phyloP scores from a whole-genome alignment of 2,329 filamentous ascomycete species.

The Aspergillus phoenicis region DNA sequence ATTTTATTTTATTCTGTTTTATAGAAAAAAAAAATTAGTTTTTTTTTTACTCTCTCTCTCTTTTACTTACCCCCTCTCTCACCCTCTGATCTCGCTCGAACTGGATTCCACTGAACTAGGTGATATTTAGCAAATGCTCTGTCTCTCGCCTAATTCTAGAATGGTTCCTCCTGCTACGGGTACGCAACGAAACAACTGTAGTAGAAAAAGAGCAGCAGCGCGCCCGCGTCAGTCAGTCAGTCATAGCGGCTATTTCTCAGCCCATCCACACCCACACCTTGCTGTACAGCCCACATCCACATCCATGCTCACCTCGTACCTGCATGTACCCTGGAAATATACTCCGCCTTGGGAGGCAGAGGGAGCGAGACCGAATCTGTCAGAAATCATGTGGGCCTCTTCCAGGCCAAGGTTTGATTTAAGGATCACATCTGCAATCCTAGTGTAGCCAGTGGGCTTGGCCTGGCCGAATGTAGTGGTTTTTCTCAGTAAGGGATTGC shows the following conservation, averaged over 20 bases:
- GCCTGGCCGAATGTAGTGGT: conserved; percentile 20
- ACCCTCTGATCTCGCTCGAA: neutral
- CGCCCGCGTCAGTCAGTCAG: neutral
- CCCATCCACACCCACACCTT: neutral
- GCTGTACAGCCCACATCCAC: neutral
- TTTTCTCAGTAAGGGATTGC: conserved; percentile 22
- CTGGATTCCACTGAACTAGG: conserved; percentile 3
- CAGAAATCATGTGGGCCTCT: conserved; percentile 22
- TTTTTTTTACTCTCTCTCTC: neutral
- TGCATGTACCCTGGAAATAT: conserved; percentile 7
- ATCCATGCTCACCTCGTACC: neutral
- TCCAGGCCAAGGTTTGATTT: conserved; percentile 40
- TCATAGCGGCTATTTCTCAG: neutral
- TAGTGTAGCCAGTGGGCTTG: conserved; percentile 37
- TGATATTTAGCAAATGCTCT: conserved; percentile 13
- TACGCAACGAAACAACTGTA: neutral
- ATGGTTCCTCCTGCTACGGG: neutral
- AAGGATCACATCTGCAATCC: conserved; percentile 38
- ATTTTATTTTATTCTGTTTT: neutral
- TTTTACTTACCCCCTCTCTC: no score
- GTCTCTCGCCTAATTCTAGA: neutral
- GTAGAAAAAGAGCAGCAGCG: neutral
- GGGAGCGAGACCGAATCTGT: conserved; percentile 19
- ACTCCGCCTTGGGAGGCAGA: neutral
- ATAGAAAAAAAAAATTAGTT: no score